phyloP scores from a whole-genome alignment of 2,329 filamentous ascomycete species.

The Dothistroma pini region DNA sequence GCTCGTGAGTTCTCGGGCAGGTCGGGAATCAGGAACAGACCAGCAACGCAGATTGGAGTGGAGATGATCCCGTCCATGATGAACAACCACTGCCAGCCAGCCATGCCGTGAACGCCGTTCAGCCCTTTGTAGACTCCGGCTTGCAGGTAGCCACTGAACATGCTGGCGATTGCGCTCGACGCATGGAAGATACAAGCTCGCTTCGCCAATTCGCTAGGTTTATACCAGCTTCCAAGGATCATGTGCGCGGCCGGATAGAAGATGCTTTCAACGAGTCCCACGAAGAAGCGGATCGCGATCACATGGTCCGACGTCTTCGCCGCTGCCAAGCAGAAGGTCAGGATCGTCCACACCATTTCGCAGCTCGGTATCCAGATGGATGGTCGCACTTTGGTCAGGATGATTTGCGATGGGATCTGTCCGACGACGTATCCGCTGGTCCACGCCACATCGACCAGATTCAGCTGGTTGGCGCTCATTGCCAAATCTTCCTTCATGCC shows the following conservation, averaged over 20 bases:
- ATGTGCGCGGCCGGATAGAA: conserved; percentile 54
- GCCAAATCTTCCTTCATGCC: conserved; percentile 53
- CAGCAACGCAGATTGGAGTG: conserved; percentile 50
- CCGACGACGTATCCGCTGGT: conserved; percentile 52
- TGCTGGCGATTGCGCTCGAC: conserved; percentile 43
- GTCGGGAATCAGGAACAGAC: conserved; percentile 50
- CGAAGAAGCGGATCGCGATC: conserved; percentile 49
- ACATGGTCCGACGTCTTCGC: conserved; percentile 44
- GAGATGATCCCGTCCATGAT: conserved; percentile 50
- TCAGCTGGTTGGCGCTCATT: conserved; percentile 54
- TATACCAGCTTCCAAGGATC: conserved; percentile 52
- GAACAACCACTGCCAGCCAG: conserved; percentile 51
- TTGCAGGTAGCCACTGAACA: conserved; percentile 55
- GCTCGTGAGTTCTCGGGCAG: conserved; percentile 50
- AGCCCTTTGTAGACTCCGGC: conserved; percentile 49
- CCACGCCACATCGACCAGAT: conserved; percentile 56
- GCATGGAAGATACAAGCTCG: conserved; percentile 53
- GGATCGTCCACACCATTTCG: conserved; percentile 49
- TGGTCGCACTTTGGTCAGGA: conserved; percentile 49
- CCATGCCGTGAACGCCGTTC: conserved; percentile 37
- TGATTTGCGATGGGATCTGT: conserved; percentile 32
- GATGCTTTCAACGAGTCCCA: conserved; percentile 49
- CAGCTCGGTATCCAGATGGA: conserved; percentile 48
- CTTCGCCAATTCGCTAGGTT: conserved; percentile 50
- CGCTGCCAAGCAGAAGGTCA: conserved; percentile 46